Base-by-base conservation (phyloP, 495 filamentous ascomycete genomes). In the Xylaria palmicola region DNA sequence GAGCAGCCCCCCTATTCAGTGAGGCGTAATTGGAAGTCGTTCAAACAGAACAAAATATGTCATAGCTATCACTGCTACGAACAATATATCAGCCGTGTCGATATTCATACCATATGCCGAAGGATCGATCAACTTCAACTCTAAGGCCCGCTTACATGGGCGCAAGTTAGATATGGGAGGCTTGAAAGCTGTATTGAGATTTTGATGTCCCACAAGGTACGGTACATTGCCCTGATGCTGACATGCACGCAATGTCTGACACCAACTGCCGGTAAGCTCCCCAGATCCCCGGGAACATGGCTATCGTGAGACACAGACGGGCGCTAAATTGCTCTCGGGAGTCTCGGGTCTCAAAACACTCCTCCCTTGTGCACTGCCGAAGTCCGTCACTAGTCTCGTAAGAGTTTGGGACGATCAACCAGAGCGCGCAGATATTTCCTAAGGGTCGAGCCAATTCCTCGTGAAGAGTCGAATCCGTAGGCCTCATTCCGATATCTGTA, bases 231-330 rank as follows among this genome's bases (percentile, higher is more conserved):
- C 26, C 39, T 32, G 39, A 56, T 30, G 53, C 53, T 56, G 29
- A 56, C 53, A 56, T 56, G 53, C 53, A 56, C 53, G 39, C 53
- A 44, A 43, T 56, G 22, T 40, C 53, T 56, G 39, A 44, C 37
- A 44, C 53, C 39, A 56, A 56, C 53, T 56, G 53, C 53, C 53
- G 53, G 53, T 56, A 27, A 56, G 53, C 53, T 43, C 53, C 52
- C 53, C 53, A 56, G 53, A 56, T 56, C 53, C 53, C 53, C 53
- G 53, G 52, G 53, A 56, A 56, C 44, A 44, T 56, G 39, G 37
- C 26, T 40, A 56, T 26, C 37, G 39, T 27, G 39, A 56, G 37
- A 56, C 53, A 30, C 26, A 37, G 24, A 56, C 37, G 53, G 37
- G 37, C 26, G 39, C 53, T 44, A 43, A 56, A 13, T 30, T 39